Evolutionary conservation across 495 filamentous ascomycete species (phyloP), one percentile per base, ranked within the genome.

Genomic region (Parathielavia hyrcaniae): DNA sequence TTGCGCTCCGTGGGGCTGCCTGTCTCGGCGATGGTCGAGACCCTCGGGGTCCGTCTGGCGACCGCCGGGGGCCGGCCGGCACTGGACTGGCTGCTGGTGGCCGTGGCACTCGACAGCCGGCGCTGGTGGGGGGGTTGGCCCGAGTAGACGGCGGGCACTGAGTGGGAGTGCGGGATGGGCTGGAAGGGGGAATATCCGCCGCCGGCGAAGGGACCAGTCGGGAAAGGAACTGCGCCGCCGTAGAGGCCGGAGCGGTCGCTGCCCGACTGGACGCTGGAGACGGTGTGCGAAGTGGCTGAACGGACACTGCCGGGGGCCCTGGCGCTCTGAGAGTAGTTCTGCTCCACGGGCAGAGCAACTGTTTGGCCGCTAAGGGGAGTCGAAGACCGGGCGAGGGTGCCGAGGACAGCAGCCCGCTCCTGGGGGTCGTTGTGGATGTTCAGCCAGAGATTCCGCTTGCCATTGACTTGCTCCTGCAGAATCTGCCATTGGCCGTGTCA

Each of bases 381-480:
- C 2, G 54, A 36, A 0, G 50, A 45, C 10, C 54, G 59, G 17
- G 32, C 17, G 13, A 61, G 35, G 13, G 19, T 54, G 8, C 35
- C 32, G 3, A 57, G 23, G 22, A 32, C 54, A 8, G 55, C 55
- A 9, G 48, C 43, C 10, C 38, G 59, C n/a, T 65, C 57, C 9
- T 65, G n/a, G 10, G 56, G 53, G 14, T 65, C 60, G 13, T 34
- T 43, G 38, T 65, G 65, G 35, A 67, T 50, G 17, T 60, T 46
- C 51, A 65, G 54, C 65, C 65, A 67, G 6, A 67, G 26, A n/a
- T 50, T 64, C 0, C 65, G 60, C 32, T 67, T 67, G n/a, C 53
- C 57, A 1, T 62, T 60, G 13, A 67, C 51, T 4, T 67, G 62
- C 7, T 65, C 62, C 1, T 63, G 56, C 5, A 67, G 63, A n/a